Conservation (phyloP, 78 protist genomes). For the Carpediemonas membranifera region DNA sequence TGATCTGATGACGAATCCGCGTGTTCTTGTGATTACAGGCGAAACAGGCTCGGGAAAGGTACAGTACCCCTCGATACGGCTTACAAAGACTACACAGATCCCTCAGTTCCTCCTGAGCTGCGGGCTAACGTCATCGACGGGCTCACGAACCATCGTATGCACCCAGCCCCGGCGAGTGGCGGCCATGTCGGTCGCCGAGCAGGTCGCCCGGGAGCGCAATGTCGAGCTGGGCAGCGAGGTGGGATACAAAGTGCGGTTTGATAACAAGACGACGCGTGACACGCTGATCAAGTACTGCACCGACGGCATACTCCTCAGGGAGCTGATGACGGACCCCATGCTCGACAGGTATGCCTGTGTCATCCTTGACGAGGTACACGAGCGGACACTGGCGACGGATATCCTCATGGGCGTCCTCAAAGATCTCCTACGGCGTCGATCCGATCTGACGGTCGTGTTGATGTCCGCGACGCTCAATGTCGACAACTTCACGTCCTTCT, state of each 20-base stretch:
- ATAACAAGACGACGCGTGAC: constrained; percentile 64
- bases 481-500: constrained; percentile 69
- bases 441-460: constrained; percentile 72
- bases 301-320: constrained; percentile 93
- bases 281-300: constrained; percentile 76
- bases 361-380: constrained; percentile 99
- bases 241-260: constrained; percentile 97
- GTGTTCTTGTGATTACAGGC: constrained; percentile 67
- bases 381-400: constrained; percentile 96
- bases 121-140: too few relatives aligned
- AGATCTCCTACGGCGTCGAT: constrained; percentile 50
- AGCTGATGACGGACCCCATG: constrained; percentile 84
- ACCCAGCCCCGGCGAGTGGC: constrained; percentile 99
- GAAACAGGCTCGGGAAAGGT: constrained; percentile 82
- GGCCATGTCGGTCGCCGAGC: constrained; percentile 69
- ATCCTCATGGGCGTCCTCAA: constrained; percentile 79
- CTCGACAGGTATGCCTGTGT: constrained; percentile 60
- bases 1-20: too few relatives aligned
- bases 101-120: too few relatives aligned
- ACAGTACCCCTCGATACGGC: too few relatives aligned
- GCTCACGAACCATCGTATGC: too few relatives aligned
- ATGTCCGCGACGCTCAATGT: constrained; percentile 98
- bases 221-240: constrained; percentile 52
- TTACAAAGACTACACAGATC: constrained; percentile 83
- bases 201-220: constrained; percentile 96